These are phyloP conservation scores for Heteromeles arbutifolia DNA, from an alignment of 306 rosid genomes.

Conservation along the genomic window DNA sequence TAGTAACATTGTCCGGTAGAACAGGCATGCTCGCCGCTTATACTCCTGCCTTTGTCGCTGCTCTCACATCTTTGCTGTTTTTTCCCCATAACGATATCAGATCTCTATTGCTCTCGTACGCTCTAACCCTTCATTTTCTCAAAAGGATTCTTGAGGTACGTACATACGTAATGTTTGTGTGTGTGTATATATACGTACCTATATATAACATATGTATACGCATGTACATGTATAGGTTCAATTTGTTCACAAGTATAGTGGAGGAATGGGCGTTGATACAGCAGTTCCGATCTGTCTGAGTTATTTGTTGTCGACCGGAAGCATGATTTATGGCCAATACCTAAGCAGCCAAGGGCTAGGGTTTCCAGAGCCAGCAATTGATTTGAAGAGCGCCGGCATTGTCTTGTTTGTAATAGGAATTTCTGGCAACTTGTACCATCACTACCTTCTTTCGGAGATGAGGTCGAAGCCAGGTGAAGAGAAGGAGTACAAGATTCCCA, in stretches of 20 bases:
- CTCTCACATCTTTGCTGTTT: constrained; percentile 33
- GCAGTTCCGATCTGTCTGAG: constrained; percentile 44
- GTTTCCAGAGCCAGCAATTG: constrained; percentile 48
- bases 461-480: constrained; percentile 41
- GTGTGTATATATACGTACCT: too few relatives aligned
- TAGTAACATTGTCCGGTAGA: constrained; percentile 29
- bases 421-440: constrained; percentile 80
- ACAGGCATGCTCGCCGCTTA: constrained; percentile 57
- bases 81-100: constrained; percentile 32
- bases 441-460: constrained; percentile 50
- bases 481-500: constrained; percentile 66
- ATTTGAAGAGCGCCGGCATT: constrained; percentile 44
- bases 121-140: constrained; percentile 64
- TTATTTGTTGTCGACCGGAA: constrained; percentile 39
- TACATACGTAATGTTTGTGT: background rate
- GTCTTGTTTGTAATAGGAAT: constrained; percentile 49
- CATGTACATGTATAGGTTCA: constrained; percentile 33
- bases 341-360: constrained; percentile 18
- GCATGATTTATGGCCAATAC: constrained; percentile 55
- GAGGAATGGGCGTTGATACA: constrained; percentile 40
- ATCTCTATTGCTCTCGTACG: constrained; percentile 35
- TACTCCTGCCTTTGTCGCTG: constrained; percentile 58
- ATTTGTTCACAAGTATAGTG: constrained; percentile 73
- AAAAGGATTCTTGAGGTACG: constrained; percentile 69
- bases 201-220: background rate